Conservation (phyloP, 2,329 filamentous ascomycete genomes). For the Penicillium sp. region DNA sequence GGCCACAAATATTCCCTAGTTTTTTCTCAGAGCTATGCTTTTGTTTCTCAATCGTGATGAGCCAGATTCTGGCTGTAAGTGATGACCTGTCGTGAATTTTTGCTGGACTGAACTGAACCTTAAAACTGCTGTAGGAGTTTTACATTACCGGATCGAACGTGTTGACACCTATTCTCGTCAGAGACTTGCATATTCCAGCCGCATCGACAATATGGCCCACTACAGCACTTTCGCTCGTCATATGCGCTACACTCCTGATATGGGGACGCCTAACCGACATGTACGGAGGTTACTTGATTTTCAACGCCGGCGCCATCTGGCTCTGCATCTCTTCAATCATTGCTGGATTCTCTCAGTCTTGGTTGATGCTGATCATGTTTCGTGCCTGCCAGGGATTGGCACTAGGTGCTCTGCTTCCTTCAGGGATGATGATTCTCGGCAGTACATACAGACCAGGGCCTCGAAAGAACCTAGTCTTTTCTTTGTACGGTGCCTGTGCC, state of each 20-base stretch:
- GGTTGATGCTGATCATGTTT: constrained; percentile 72
- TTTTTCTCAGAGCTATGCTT: constrained; percentile 64
- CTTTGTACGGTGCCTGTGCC: constrained; percentile 59
- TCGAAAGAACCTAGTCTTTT: constrained; percentile 70
- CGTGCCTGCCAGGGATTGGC: constrained; percentile 76
- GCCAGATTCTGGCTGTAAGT: constrained; percentile 64
- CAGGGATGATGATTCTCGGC: constrained; percentile 69
- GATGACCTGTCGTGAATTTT: neutral
- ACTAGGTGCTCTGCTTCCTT: constrained; percentile 71
- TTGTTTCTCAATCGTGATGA: constrained; percentile 64
- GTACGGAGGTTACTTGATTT: constrained; percentile 66
- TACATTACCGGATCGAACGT: constrained; percentile 76
- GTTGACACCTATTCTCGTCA: constrained; percentile 67
- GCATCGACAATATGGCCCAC: constrained; percentile 63
- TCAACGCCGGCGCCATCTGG: constrained; percentile 67
- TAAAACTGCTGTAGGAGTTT: constrained; percentile 60
- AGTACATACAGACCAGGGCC: constrained; percentile 69
- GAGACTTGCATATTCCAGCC: constrained; percentile 67
- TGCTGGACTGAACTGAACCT: neutral
- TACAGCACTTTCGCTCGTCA: constrained; percentile 55
- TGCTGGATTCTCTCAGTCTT: constrained; percentile 69
- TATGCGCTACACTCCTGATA: constrained; percentile 53
- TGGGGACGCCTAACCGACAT: constrained; percentile 64
- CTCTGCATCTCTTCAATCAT: constrained; percentile 70
- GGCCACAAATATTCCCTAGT: constrained; percentile 61